Evolutionary conservation across 768 basidiomycete genomes (phyloP).

Genomic region (Crepidotus variabilis): DNA sequence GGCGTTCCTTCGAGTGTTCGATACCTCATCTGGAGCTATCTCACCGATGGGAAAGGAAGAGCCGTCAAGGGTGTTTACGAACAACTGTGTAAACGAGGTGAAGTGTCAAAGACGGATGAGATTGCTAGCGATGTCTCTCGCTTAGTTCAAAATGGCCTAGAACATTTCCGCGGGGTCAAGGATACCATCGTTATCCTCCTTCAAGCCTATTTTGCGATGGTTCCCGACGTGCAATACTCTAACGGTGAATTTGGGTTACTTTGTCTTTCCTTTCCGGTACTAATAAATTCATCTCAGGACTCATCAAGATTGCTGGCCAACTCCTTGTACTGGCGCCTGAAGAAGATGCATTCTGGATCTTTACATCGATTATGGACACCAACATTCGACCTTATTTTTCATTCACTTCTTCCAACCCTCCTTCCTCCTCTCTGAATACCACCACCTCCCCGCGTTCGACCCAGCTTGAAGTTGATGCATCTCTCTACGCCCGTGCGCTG

Average conservation of each 20-base stretch:
- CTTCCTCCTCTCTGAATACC: constrained; percentile 9
- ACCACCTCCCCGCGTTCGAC: constrained; percentile 23
- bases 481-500: constrained; percentile 66
- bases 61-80: constrained; percentile 66
- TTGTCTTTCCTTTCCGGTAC: constrained; percentile 1
- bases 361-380: constrained; percentile 81
- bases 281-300: constrained; percentile 34
- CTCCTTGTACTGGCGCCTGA: constrained; percentile 74
- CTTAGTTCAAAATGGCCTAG: constrained; percentile 45
- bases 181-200: constrained; percentile 54
- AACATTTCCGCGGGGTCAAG: constrained; percentile 53
- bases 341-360: constrained; percentile 91
- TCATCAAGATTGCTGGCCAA: constrained; percentile 69
- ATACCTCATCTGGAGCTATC: constrained; percentile 79
- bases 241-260: constrained; percentile 40
- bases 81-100: constrained; percentile 54
- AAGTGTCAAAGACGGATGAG: constrained; percentile 42
- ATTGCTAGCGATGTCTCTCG: constrained; percentile 57
- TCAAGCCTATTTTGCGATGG: constrained; percentile 81
- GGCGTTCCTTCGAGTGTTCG: constrained; percentile 81
- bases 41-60: constrained; percentile 74
- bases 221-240: constrained; percentile 73
- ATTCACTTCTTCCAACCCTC: constrained; percentile 13
- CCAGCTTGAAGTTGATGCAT: constrained; percentile 75
- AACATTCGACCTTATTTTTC: constrained; percentile 80